phyloP scores from a whole-genome alignment of 495 filamentous ascomycete species.

The Penicillium tannophilum region DNA sequence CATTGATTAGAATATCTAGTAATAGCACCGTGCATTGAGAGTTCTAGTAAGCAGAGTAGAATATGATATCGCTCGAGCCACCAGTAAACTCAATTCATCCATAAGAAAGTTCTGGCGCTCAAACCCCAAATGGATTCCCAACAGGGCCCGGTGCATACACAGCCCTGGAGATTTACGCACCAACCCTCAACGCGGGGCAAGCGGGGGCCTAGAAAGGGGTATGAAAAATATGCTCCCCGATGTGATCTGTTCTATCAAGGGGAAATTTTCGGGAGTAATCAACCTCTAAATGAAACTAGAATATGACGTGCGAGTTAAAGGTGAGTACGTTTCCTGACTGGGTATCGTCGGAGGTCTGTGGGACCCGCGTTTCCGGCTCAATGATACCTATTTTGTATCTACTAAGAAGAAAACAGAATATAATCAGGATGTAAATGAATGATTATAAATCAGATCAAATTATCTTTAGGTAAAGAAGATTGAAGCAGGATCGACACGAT shows the following conservation, averaged over 20 bases:
- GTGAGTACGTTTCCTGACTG: no score
- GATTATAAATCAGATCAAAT: no score
- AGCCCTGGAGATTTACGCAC: background rate
- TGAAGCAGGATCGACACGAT: constrained; percentile 7
- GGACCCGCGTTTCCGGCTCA: no score
- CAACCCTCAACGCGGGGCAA: constrained; percentile 1
- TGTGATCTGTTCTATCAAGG: constrained; percentile 7
- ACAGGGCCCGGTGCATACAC: background rate
- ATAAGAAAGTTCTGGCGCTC: no score
- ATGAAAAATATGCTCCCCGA: background rate
- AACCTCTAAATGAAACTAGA: background rate
- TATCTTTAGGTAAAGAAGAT: background rate
- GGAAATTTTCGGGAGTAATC: background rate
- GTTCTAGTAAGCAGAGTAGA: background rate
- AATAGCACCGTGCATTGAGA: no score
- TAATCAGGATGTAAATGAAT: no score
- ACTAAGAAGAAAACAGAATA: no score
- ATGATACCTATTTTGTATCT: no score
- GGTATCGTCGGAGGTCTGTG: no score
- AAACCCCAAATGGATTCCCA: background rate
- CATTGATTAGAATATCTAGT: background rate
- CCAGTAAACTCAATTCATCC: background rate
- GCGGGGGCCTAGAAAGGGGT: background rate
- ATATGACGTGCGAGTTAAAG: constrained; percentile 7
- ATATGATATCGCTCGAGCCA: background rate